Percentiles rank a stretch among this genome's conserved stretches.
phyloP scores from a whole-genome alignment of 257 asterid genomes.

The Verbena officinalis region DNA sequence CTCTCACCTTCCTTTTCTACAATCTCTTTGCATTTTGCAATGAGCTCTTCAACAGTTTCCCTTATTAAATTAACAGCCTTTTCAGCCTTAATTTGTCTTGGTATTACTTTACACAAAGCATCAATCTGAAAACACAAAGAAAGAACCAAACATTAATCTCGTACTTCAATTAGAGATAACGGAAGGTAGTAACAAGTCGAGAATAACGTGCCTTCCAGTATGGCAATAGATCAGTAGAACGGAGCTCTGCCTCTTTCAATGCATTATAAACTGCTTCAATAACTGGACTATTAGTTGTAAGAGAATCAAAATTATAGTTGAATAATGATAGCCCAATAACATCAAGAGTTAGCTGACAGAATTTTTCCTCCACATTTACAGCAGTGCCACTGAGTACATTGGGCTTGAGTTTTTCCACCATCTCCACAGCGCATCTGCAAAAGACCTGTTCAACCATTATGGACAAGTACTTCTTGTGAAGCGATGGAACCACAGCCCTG shows the following conservation, averaged over 20 bases:
- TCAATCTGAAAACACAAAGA: slow-evolving; percentile 50
- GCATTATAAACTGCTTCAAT: slow-evolving; percentile 97
- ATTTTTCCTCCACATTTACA: slow-evolving; percentile 89
- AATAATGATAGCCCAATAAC: slow-evolving; percentile 90
- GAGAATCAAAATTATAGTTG: slow-evolving; percentile 90
- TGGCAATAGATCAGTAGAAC: slow-evolving; percentile 89
- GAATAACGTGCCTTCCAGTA: slow-evolving; percentile 83
- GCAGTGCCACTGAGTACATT: slow-evolving; percentile 57
- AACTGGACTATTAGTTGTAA: slow-evolving; percentile 80
- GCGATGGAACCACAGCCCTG: slow-evolving; percentile 98
- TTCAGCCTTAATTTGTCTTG: slow-evolving; percentile 90
- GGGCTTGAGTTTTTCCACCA: slow-evolving; percentile 77
- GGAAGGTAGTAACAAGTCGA: slow-evolving; percentile 11
- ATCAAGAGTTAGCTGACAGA: slow-evolving; percentile 94
- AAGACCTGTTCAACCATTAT: slow-evolving; percentile 94
- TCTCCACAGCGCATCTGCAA: slow-evolving; percentile 87
- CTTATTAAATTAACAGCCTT: slow-evolving; percentile 79
- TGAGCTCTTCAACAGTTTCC: slow-evolving; percentile 84
- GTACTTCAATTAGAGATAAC: slow-evolving; percentile 13
- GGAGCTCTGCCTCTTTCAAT: slow-evolving; percentile 87
- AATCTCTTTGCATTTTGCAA: slow-evolving; percentile 77
- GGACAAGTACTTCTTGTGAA: slow-evolving; percentile 98
- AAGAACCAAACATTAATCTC: background rate
- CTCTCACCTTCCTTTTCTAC: slow-evolving; percentile 94
- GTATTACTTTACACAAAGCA: slow-evolving; percentile 76